Evolutionary conservation across 1,139 yeast genomes (phyloP), one percentile per base, ranked within the genome.

Genomic region (Suhomyces bokatorum): DNA sequence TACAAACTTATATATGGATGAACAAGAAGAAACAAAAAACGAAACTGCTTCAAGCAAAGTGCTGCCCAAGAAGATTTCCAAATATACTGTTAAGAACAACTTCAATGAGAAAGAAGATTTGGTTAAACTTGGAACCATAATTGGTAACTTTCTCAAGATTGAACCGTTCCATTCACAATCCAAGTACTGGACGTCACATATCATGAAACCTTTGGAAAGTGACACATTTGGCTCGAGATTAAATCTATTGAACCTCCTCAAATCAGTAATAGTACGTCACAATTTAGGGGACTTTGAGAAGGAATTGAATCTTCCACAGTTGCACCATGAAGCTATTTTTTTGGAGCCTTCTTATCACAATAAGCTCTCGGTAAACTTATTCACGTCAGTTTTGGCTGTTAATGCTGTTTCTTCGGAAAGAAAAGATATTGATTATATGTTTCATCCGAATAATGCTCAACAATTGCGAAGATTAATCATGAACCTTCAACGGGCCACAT

Each of bases 321-420:
- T 85, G 35, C 78, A 75, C 49, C 86, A 82, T 52, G 73, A 70
- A 16, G 81, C 84, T 0, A 77, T 81, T 0, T 75, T 77, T 51
- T 55, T 85, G 13, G 67, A 74, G 43, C 89, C 89, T 0, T 81
- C 88, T 0, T 75, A 63, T 50, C 85, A 81, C 52, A 84, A 84
- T 55, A 78, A 70, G 47, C 52, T 83, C 17, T 77, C 88, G 0
- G 69, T 83, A 12, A 83, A 85, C 55, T 61, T 84, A 12, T 85
- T 84, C 57, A 75, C 80, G 6, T 80, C 88, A 0, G 87, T 83
- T 1, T 65, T 85, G 40, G 87, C 88, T 0, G 81, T 82, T 1
- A 85, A 85, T 67, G 87, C 90, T 0, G 86, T 84, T 2, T 80
- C 88, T 3, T 83, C 89, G 0, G 88, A 83, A 56, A 62, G 89